A percentile compares a stretch with the other conserved stretches of the same genome.
phyloP scores from a whole-genome alignment of 768 basidiomycete genomes.

The Xerocomellus amylosporus region DNA sequence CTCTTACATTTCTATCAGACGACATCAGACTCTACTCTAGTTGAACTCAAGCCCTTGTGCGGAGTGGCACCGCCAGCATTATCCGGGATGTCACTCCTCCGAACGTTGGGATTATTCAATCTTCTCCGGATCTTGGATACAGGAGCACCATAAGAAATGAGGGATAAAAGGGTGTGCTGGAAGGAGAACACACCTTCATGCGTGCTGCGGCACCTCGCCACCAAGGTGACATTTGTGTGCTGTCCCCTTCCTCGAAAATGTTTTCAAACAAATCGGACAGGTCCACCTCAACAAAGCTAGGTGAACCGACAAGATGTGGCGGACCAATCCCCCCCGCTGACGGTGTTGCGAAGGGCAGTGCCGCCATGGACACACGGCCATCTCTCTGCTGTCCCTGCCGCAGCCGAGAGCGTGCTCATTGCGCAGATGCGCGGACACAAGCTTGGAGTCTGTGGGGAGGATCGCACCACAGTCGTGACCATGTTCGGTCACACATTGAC shows the following conservation, averaged over 20 bases:
- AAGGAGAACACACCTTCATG: neutral
- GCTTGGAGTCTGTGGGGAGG: neutral
- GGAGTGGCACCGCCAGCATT: too few species aligned
- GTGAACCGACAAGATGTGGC: slow-evolving; percentile 1
- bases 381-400: neutral
- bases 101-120: too few species aligned
- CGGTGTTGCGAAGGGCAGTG: neutral
- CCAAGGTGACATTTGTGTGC: neutral
- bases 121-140: too few species aligned
- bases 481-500: neutral
- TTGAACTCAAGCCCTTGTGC: too few species aligned
- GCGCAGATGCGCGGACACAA: neutral
- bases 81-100: too few species aligned
- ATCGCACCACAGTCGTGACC: neutral
- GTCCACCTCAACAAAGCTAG: slow-evolving; percentile 1
- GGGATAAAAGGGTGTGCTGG: neutral
- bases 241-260: slow-evolving; percentile 2
- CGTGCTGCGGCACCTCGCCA: neutral
- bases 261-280: slow-evolving; percentile 1
- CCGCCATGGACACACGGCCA: neutral
- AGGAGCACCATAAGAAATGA: neutral
- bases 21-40: too few species aligned
- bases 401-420: neutral
- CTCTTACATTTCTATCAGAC: too few species aligned
- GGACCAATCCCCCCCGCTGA: neutral